A percentile compares a stretch with the other conserved stretches of the same genome.
phyloP scores from a whole-genome alignment of 2,329 filamentous ascomycete species.

The Xylaria sp. region DNA sequence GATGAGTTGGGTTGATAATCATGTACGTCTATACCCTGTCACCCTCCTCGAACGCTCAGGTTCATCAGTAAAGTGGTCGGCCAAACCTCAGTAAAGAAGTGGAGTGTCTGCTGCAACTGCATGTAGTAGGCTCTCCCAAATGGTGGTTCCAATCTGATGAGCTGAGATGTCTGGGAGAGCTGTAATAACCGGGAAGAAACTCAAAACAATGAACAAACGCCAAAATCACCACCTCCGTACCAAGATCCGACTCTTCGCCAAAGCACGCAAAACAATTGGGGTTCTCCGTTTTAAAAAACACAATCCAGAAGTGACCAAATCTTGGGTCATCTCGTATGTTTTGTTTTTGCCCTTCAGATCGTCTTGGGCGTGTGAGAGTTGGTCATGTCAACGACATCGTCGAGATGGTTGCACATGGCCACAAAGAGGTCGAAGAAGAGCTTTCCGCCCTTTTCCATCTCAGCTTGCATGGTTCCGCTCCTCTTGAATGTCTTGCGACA shows the following conservation, averaged over 20 bases:
- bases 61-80: conserved; percentile 58
- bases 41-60: conserved; percentile 47
- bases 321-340: conserved; percentile 23
- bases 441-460: conserved; percentile 95
- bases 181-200: conserved; percentile 55
- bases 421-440: conserved; percentile 99
- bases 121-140: conserved; percentile 57
- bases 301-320: conserved; percentile 36
- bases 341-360: conserved; percentile 57
- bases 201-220: conserved; percentile 50
- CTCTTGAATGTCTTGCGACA: conserved; percentile 97
- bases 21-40: conserved; percentile 54
- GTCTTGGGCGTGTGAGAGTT: conserved; percentile 71
- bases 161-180: conserved; percentile 48
- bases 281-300: conserved; percentile 40
- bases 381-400: conserved; percentile 91
- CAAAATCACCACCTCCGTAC: conserved; percentile 44
- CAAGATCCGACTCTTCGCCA: conserved; percentile 44
- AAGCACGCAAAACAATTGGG: conserved; percentile 28
- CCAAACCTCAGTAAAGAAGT: conserved; percentile 63
- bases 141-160: conserved; percentile 65
- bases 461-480: conserved; percentile 98
- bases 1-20: conserved; percentile 35
- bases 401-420: conserved; percentile 97
- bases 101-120: conserved; percentile 54